Percentiles rank a stretch among this genome's conserved stretches.
These are phyloP conservation scores for Rhipidocladum racemiflorum DNA, from an alignment of 176 grass and related monocot genomes.

Conservation along the genomic window DNA sequence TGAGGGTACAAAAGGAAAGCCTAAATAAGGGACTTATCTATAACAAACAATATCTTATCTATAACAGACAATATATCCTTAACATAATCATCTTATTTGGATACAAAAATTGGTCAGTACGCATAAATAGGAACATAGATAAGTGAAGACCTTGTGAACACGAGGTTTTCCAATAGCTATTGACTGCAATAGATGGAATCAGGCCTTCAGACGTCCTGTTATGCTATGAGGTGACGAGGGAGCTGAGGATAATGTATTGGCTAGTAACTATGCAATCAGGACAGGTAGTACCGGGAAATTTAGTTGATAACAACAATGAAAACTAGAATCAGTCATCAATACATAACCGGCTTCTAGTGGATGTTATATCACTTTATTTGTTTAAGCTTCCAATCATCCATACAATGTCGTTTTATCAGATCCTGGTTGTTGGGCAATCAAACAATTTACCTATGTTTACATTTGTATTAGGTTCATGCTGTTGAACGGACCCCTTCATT, in stretches of 20 bases:
- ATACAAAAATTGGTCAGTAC: background rate
- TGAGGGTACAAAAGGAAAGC: too few relatives aligned
- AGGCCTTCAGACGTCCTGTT: background rate
- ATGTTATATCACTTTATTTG: background rate
- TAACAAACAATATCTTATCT: too few relatives aligned
- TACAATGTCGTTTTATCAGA: background rate
- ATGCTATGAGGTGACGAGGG: background rate
- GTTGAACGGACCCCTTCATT: conserved; percentile 96
- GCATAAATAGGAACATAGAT: background rate
- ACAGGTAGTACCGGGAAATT: background rate
- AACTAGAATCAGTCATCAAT: background rate
- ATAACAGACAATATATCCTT: too few relatives aligned
- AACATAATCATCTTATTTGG: background rate
- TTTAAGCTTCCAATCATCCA: background rate
- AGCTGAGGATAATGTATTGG: background rate
- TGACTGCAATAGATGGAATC: background rate
- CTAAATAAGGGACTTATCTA: too few relatives aligned
- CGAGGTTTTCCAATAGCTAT: background rate
- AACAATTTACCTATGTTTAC: conserved; percentile 20
- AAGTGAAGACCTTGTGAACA: background rate
- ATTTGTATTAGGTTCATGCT: conserved; percentile 74
- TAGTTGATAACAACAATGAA: background rate
- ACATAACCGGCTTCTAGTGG: background rate
- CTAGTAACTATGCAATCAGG: conserved; percentile 9
- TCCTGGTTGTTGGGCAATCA: background rate